Conservation (phyloP, 2,329 filamentous ascomycete genomes). For the Ceratocystis destructans region DNA sequence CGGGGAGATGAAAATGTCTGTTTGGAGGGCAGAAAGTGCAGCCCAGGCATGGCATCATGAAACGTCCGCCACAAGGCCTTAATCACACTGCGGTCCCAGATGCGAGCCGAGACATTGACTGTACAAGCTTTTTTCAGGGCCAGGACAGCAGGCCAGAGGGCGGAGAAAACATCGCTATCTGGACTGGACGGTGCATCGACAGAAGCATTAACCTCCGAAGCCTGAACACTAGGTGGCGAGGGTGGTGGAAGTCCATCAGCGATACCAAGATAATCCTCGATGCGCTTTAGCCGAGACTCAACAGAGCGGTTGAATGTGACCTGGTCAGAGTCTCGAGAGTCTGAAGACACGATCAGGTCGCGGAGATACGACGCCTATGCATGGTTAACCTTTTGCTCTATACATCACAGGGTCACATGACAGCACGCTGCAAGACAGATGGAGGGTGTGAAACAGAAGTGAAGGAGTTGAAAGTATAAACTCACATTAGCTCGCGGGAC, state of each 20-base stretch:
- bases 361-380: slow-evolving; percentile 18
- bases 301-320: slow-evolving; percentile 18
- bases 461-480: slow-evolving; percentile 7
- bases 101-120: slow-evolving; percentile 21
- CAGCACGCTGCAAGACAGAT: too few relatives aligned
- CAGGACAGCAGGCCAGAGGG: slow-evolving; percentile 25
- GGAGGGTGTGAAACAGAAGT: background rate
- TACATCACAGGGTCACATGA: too few relatives aligned
- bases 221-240: slow-evolving; percentile 13
- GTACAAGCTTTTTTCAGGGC: slow-evolving; percentile 24
- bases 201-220: background rate
- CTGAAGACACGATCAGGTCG: slow-evolving; percentile 18
- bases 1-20: slow-evolving; percentile 31
- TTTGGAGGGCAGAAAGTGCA: slow-evolving; percentile 33
- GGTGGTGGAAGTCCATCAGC: slow-evolving; percentile 19
- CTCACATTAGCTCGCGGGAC: slow-evolving; percentile 30
- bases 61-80: slow-evolving; percentile 29
- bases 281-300: slow-evolving; percentile 21
- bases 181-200: slow-evolving; percentile 8
- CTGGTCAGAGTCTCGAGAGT: slow-evolving; percentile 19
- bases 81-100: slow-evolving; percentile 27
- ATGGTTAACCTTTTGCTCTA: background rate
- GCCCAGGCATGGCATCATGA: slow-evolving; percentile 32
- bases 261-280: slow-evolving; percentile 24
- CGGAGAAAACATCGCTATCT: slow-evolving; percentile 19